Conservation (phyloP, 1,284 basidiomycete species). For the Ceratobasidium sp. region DNA sequence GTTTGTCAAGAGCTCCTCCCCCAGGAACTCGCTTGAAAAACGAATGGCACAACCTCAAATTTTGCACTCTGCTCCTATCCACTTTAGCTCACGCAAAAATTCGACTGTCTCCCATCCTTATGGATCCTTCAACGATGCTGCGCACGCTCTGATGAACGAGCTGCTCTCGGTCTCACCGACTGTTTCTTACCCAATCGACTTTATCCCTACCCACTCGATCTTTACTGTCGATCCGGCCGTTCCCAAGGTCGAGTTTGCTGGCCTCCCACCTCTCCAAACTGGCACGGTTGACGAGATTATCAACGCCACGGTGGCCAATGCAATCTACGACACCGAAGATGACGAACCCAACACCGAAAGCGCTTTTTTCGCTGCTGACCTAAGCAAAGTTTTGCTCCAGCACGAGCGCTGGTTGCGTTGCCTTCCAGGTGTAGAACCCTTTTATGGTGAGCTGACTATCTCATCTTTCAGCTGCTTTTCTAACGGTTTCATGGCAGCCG, state of each 20-base stretch:
- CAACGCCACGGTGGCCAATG: conserved; percentile 76
- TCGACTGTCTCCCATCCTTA: conserved; percentile 51
- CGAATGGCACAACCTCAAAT: conserved; percentile 73
- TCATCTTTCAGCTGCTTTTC: background rate
- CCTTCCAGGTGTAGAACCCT: conserved; percentile 90
- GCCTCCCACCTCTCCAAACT: conserved; percentile 72
- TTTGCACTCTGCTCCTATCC: conserved; percentile 61
- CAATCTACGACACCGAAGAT: conserved; percentile 58
- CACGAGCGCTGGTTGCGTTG: conserved; percentile 85
- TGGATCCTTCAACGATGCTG: conserved; percentile 42
- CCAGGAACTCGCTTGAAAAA: conserved; percentile 38
- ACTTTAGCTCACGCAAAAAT: conserved; percentile 58
- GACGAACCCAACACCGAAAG: conserved; percentile 83
- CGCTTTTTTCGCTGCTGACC: conserved; percentile 96
- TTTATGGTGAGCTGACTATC: conserved; percentile 76
- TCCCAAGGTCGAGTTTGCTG: conserved; percentile 67
- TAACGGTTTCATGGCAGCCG: conserved; percentile 64
- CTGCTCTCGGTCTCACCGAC: conserved; percentile 48
- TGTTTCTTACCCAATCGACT: conserved; percentile 32
- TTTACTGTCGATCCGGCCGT: conserved; percentile 58
- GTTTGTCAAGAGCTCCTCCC: conserved; percentile 32
- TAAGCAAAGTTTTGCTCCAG: conserved; percentile 89
- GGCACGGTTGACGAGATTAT: conserved; percentile 80
- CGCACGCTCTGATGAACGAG: conserved; percentile 30
- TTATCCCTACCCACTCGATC: conserved; percentile 54